These are phyloP conservation scores for Rubia balearica DNA, from an alignment of 305 asterid genomes.

Conservation along the genomic window DNA sequence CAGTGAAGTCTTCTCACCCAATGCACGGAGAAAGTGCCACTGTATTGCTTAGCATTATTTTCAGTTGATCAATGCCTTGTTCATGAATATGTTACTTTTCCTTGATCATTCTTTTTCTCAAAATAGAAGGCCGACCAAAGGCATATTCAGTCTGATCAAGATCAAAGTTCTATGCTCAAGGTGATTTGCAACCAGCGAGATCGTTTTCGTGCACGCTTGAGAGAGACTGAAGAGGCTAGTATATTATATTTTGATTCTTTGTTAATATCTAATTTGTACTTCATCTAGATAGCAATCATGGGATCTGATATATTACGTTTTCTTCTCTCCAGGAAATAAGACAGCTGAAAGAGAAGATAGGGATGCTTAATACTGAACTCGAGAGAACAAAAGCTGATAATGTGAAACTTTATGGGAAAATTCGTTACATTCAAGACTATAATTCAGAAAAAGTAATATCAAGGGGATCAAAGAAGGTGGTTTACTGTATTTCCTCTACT, in stretches of 20 bases:
- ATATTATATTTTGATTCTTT: neutral
- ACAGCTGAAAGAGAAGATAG: slow-evolving; percentile 86
- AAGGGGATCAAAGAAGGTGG: slow-evolving; percentile 96
- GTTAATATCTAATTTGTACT: neutral
- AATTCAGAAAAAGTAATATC: slow-evolving; percentile 93
- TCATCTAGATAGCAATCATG: slow-evolving; percentile 6
- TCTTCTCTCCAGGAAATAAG: slow-evolving; percentile 69
- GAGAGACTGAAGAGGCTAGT: slow-evolving; percentile 94
- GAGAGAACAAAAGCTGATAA: slow-evolving; percentile 96
- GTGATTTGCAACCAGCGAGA: slow-evolving; percentile 99
- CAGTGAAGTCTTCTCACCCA: neutral
- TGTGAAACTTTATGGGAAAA: slow-evolving; percentile 94
- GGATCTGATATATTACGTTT: slow-evolving; percentile 17
- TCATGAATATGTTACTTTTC: slow-evolving; percentile 6
- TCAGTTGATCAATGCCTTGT: neutral
- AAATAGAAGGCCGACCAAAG: slow-evolving; percentile 75
- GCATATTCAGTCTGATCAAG: slow-evolving; percentile 67
- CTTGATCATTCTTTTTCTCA: slow-evolving; percentile 7
- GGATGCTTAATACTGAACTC: slow-evolving; percentile 69
- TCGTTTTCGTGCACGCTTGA: slow-evolving; percentile 89
- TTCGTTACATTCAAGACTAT: slow-evolving; percentile 97
- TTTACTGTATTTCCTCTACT: slow-evolving; percentile 21
- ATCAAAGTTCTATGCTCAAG: slow-evolving; percentile 97
- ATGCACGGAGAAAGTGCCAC: neutral
- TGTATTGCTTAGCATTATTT: neutral